Evolutionary conservation across 148 eudicot genomes (phyloP).

Genomic region (Chenopodium album): DNA sequence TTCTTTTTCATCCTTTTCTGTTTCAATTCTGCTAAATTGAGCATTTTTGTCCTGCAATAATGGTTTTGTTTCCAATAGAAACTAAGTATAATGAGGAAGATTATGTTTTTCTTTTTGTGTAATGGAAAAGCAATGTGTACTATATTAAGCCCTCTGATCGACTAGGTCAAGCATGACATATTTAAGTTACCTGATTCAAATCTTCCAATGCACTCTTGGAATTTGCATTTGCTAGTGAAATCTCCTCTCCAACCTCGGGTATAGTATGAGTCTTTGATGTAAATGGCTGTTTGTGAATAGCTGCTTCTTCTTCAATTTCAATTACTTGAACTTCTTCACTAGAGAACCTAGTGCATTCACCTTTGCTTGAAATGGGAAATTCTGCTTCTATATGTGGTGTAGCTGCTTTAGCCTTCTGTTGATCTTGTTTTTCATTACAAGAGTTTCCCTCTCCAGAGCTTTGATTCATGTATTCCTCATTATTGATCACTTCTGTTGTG

Average conservation of each 20-base stretch:
- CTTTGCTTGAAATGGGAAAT: neutral
- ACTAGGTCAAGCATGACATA: neutral
- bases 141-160: neutral
- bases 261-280: neutral
- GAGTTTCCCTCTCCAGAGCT: constrained; percentile 4
- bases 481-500: neutral
- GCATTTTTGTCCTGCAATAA: neutral
- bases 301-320: neutral
- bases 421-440: neutral
- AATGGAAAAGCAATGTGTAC: neutral
- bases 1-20: neutral
- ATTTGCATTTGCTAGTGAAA: neutral
- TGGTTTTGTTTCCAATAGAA: neutral
- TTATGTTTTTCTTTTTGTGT: neutral
- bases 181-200: neutral
- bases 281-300: neutral
- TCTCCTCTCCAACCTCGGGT: neutral
- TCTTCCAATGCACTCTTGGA: neutral
- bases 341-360: neutral
- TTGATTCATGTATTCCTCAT: neutral
- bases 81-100: neutral
- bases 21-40: neutral
- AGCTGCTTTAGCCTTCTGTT: neutral
- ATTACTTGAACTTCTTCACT: neutral
- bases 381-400: neutral